Percentiles rank a stretch among this genome's conserved stretches.
Conservation (phyloP, 306 rosid genomes). For the Quercus rubra region DNA sequence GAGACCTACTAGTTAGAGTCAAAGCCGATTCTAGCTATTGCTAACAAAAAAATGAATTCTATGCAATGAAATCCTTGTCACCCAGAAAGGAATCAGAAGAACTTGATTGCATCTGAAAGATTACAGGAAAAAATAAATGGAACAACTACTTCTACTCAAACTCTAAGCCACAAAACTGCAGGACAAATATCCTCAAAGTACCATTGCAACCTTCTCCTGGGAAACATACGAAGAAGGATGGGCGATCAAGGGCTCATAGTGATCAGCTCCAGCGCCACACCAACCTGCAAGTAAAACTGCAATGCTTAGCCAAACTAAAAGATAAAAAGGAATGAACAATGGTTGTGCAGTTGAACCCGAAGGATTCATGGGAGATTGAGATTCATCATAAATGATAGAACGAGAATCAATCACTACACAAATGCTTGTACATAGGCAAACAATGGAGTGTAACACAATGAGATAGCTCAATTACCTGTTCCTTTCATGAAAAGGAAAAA, state of each 20-base stretch:
- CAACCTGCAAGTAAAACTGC: conserved; percentile 57
- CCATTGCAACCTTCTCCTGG: conserved; percentile 88
- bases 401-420: background rate
- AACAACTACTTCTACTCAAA: conserved; percentile 42
- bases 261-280: conserved; percentile 99
- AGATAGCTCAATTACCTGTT: conserved; percentile 59
- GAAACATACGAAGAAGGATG: conserved; percentile 63
- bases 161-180: conserved; percentile 80
- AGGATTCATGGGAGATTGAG: background rate
- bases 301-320: background rate
- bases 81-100: conserved; percentile 32
- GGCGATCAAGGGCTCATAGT: conserved; percentile 92
- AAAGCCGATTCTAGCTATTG: conserved; percentile 47
- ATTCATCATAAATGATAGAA: background rate
- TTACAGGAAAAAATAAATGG: conserved; percentile 27
- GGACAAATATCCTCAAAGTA: conserved; percentile 58
- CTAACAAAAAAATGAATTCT: conserved; percentile 49
- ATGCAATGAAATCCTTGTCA: conserved; percentile 35
- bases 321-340: background rate
- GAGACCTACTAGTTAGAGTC: conserved; percentile 41
- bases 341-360: background rate
- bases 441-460: background rate
- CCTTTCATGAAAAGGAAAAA: conserved; percentile 99
- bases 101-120: conserved; percentile 37
- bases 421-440: background rate